Evolutionary conservation across 1,139 yeast species (phyloP).

Genomic region (Geotrichum siamense): DNA sequence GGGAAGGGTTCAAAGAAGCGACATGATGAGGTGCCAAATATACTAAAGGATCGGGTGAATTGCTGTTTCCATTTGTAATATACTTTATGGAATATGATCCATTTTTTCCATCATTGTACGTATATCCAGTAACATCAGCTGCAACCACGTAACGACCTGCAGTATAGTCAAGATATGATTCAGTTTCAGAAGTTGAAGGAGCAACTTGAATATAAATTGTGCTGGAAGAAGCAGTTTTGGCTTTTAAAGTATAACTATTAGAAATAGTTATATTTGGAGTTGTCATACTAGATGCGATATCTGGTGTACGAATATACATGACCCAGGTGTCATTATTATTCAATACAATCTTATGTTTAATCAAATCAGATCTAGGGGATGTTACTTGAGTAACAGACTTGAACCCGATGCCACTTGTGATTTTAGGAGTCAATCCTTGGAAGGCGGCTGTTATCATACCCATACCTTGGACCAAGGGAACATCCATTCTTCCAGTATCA

Average conservation of each 20-base stretch:
- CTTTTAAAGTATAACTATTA: constrained; percentile 41
- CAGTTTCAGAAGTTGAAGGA: constrained; percentile 29
- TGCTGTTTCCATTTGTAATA: constrained; percentile 47
- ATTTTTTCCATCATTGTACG: constrained; percentile 35
- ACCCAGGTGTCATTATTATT: constrained; percentile 49
- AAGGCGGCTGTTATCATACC: constrained; percentile 65
- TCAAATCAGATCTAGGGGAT: constrained; percentile 29
- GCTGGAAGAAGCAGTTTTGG: constrained; percentile 26
- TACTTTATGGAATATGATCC: constrained; percentile 46
- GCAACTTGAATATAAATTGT: constrained; percentile 55
- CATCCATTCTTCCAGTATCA: constrained; percentile 22
- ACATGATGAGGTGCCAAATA: constrained; percentile 73
- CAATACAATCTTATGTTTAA: constrained; percentile 53
- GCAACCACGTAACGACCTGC: constrained; percentile 53
- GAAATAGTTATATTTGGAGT: constrained; percentile 18
- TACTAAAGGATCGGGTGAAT: constrained; percentile 46
- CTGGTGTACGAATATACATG: constrained; percentile 45
- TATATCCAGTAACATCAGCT: constrained; percentile 39
- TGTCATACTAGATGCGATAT: constrained; percentile 34
- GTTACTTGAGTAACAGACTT: constrained; percentile 33
- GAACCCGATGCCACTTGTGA: constrained; percentile 52
- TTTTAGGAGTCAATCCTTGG: constrained; percentile 44
- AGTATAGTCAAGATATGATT: constrained; percentile 40
- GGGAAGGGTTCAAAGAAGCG: constrained; percentile 44
- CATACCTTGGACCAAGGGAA: constrained; percentile 62